Evolutionary conservation across 805 yeast species (phyloP).

Genomic region (Wickerhamiella hasegawae): DNA sequence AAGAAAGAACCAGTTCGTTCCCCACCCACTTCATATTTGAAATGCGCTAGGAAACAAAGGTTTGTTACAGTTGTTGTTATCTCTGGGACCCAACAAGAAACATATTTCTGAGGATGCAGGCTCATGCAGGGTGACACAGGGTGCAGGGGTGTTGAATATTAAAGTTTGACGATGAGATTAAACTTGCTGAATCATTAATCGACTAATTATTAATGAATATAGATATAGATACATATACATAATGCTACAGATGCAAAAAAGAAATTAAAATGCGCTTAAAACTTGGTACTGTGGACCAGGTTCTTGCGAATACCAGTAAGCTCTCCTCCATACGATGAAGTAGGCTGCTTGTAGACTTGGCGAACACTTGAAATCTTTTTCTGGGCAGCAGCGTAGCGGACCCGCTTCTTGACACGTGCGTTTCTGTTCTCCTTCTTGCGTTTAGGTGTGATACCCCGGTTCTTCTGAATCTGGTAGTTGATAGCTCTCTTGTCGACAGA

Average conservation of each 20-base stretch:
- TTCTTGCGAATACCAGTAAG: slow-evolving; percentile 95
- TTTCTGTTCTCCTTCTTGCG: slow-evolving; percentile 89
- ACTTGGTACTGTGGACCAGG: slow-evolving; percentile 71
- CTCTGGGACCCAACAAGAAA: too few species aligned
- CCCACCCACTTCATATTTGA: too few species aligned
- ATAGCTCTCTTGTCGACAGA: slow-evolving; percentile 86
- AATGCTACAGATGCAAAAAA: neutral
- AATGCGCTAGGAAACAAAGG: too few species aligned
- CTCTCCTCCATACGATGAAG: slow-evolving; percentile 83
- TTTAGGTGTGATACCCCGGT: slow-evolving; percentile 88
- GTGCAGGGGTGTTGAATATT: too few species aligned
- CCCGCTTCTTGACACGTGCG: slow-evolving; percentile 95
- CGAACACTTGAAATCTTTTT: slow-evolving; percentile 84
- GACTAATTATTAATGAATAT: too few species aligned
- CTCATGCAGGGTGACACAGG: too few species aligned
- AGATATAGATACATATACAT: neutral
- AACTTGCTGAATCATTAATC: too few species aligned
- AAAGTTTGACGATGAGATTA: too few species aligned
- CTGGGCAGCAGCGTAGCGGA: slow-evolving; percentile 86
- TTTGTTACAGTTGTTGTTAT: too few species aligned
- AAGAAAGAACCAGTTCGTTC: too few species aligned
- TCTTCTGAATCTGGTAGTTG: slow-evolving; percentile 86
- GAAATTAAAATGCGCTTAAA: slow-evolving; percentile 17
- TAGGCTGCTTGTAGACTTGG: slow-evolving; percentile 63
- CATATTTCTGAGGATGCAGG: too few species aligned